Evolutionary conservation across 805 yeast genomes (phyloP), one percentile per base, ranked within the genome.

Genomic region (Saccharomycopsis schoenii): DNA sequence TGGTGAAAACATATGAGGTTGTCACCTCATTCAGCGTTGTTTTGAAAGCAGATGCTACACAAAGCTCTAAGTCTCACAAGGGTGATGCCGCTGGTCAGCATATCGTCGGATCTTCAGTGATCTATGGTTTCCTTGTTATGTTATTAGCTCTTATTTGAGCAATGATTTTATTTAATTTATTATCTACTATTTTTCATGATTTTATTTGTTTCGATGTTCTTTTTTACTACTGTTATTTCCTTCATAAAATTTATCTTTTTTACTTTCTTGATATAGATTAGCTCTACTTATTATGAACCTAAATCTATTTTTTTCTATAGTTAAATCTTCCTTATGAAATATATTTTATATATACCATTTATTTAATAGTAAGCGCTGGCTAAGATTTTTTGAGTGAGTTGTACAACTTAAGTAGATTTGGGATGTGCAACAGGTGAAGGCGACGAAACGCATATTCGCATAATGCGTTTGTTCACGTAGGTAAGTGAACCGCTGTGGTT

Each of bases 11-110:
- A 10, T 47, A 47, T 21, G 52, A 47, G 14, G 52, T 47, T 14
- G 52, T 47, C n/a, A 47, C 52, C 8, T 47, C 52, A 12, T 47
- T 47, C 52, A 47, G 52, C 21, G 52, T 47, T 21, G 52, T 47
- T 24, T 47, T 47, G 52, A 47, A 47, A 47, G 52, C 52, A 21
- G 52, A 47, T 47, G 52, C 52, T 9, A 25, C 52, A 9, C 52
- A 47, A 47, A 47, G 52, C 34, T 19, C 52, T 34, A 47, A 47
- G 52, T 47, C 52, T 21, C 52, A 47, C 34, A 47, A 47, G 52
- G 52, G 52, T 19, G 52, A 47, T 47, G 52, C 52, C 52, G 52
- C 52, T 21, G 52, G 52, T 47, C 52, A 47, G 52, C 52, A 47
- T 47, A 34, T 47, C 52, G 34, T 47, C 21, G 52, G 52, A 21